Conservation (phyloP, 345 rosid species). For the Cochlearia excelsa region DNA sequence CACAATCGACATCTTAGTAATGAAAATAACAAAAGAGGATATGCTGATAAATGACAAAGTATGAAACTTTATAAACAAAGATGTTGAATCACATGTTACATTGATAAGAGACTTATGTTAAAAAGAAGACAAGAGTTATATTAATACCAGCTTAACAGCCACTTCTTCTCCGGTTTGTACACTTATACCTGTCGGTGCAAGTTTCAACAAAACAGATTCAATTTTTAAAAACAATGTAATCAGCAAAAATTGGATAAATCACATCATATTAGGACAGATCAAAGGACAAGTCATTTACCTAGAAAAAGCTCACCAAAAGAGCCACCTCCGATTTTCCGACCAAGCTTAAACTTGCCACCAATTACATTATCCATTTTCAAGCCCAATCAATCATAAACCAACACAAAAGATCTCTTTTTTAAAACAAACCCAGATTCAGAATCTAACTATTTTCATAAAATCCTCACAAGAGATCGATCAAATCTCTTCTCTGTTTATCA, state of each 20-base stretch:
- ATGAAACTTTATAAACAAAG: neutral
- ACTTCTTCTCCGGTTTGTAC: slow-evolving; percentile 40
- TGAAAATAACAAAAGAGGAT: too few relatives aligned
- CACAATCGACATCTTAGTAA: too few relatives aligned
- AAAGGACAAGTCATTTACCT: slow-evolving; percentile 5
- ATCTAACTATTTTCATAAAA: slow-evolving; percentile 1
- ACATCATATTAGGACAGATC: neutral
- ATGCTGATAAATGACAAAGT: neutral
- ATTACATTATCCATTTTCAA: slow-evolving; percentile 41
- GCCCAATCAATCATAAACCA: slow-evolving; percentile 26
- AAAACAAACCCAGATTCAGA: neutral
- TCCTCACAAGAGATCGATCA: slow-evolving; percentile 32
- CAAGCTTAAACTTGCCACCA: slow-evolving; percentile 39
- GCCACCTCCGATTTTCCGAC: slow-evolving; percentile 38
- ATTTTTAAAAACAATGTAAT: neutral
- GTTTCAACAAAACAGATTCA: neutral
- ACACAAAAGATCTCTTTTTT: too few relatives aligned
- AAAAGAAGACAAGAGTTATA: slow-evolving; percentile 1
- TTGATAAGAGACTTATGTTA: neutral
- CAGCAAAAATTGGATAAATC: neutral
- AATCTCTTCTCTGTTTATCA: neutral
- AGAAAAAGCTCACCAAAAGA: slow-evolving; percentile 39
- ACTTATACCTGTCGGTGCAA: slow-evolving; percentile 25
- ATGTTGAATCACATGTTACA: slow-evolving; percentile 4
- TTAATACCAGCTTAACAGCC: slow-evolving; percentile 38